Base-by-base conservation (phyloP, 768 basidiomycete genomes). In the Pulveroboletus sp. region DNA sequence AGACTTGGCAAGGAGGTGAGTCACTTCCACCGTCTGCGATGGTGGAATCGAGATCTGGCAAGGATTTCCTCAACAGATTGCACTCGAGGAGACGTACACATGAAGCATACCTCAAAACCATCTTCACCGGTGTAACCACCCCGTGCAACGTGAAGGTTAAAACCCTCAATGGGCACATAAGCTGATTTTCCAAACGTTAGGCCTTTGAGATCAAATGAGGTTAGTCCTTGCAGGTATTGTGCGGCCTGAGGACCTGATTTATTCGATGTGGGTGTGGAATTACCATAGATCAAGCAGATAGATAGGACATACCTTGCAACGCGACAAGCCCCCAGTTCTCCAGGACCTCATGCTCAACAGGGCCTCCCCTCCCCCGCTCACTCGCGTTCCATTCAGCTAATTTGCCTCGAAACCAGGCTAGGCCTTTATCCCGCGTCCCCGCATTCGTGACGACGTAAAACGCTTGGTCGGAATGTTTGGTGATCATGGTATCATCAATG, bases 51-150 rank as follows among this genome's bases (percentile, higher is more conserved):
- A 95, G 54, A 97, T 92, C 92, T 91, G 57, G 5, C 34, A 23
- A 16, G 26, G 2, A 13, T 13, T n/a, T 39, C 14, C 22, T 51
- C 32, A 19, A 30, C 13, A 9, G 5, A 7, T 6, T 27, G 6
- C 0, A 37, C 22, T 14, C 10, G 6, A 32, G 24, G 8, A 9
- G 17, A 29, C 26, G 14, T 27, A 16, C n/a, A 30, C 12, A 34
- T 23, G 10, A 19, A 9, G 5, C 39, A 27, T 22, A 84, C 93
- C 77, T 99, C 96, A 57, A 99, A 98, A 0, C 96, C 96, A 68
- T 99, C 96, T 71, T 99, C 96, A 11, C 96, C 96, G 0, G 96
- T 98, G 70, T 99, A 99, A 5, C 96, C 96, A 24, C 93, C 91
- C 14, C 96, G 83, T 8, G 93, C 89, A 26, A 98, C 81, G 63